Base-by-base conservation (phyloP, 225 moss, liverwort and hornwort species). In the Asterella californica region DNA sequence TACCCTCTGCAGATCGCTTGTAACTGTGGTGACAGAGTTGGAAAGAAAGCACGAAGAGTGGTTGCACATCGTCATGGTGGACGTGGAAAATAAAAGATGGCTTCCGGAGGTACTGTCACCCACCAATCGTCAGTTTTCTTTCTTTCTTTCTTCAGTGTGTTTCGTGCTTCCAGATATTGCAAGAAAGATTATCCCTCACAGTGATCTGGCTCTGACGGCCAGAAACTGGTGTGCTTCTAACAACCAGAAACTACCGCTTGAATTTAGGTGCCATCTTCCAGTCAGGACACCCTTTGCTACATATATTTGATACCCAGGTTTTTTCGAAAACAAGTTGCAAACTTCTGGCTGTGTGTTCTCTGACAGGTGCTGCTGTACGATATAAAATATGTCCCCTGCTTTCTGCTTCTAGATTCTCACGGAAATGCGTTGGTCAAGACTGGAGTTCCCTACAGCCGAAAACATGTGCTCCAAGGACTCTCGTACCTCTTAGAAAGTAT, bases 11-110 rank as follows among this genome's bases (percentile, higher is more conserved):
- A 88, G 86, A 81, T 97, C 94, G 10, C 57, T 97, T 59, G 80
- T 97, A 70, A 85, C 85, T 77, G 90, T 91, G 52, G 77, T 97
- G 47, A 78, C 82, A 76, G 88, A 88, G 79, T 77, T 97, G 76
- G 94, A 94, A 79, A 83, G 80, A 71, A 89, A 84, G 81, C 86
- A 94, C 74, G 87, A 87, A 38, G 88, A 90, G 78, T 97, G 94
- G 96, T 84, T 97, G 72, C 83, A 91, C 45, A 86, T 97, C 72
- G 92, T 94, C 24, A 93, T 97, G 94, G 96, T 90, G 36, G 92
- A 97, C 79, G 91, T 92, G 50, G 94, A 97, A 69, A 97, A 94
- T 54, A 97, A 93, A 78, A 89, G 79, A 82, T 97, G 96, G 96
- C 88, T 97, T 38, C 91, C 94, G 2, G 94, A 96, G 93, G 95